Base-by-base conservation (phyloP, 2,329 filamentous ascomycete species). In the Ophiostoma pallidulum region DNA sequence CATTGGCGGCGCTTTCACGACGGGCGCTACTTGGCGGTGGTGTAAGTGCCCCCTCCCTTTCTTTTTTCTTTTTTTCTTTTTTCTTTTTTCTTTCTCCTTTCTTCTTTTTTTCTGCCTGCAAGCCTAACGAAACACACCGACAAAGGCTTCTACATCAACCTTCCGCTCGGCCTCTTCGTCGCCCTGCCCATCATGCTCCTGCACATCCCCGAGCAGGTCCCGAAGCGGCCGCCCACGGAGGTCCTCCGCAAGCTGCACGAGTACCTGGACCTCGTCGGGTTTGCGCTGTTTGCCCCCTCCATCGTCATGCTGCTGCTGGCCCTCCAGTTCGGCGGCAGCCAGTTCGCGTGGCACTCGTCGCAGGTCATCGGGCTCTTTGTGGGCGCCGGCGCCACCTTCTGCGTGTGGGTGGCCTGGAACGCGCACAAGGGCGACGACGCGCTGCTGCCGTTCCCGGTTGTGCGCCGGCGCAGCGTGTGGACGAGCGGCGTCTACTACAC, bases 101-200 rank as follows among this genome's bases (percentile, higher is more conserved):
- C n/a, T n/a, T n/a, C n/a, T n/a, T n/a, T n/a, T n/a, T n/a, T n/a
- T n/a, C n/a, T n/a, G n/a, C n/a, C n/a, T n/a, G n/a, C n/a, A n/a
- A n/a, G n/a, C n/a, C n/a, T n/a, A n/a, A 20, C 3, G 9, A 14
- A 16, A 14, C 16, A 18, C n/a, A n/a, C n/a, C n/a, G n/a, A n/a
- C n/a, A 22, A 33, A 63, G 65, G 65, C 45, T 72, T 71, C 54
- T 72, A 67, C 51, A 62, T 73, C 60, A 73, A 73, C 54, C 60
- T 74, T 5, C 70, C 70, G 1, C 39, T 72, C 24, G 69, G 68
- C 4, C 64, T 53, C 3, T 14, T 67, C 13, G 60, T 65, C 3
- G 66, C 58, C 8, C 4, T 59, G 4, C 55, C 62, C 10, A 41
- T 71, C 8, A 18, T 60, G 1, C 45, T 66, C 9, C 50, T 66